Conservation (phyloP, 805 yeast species). For the Saccharomyces cerevisiae region DNA sequence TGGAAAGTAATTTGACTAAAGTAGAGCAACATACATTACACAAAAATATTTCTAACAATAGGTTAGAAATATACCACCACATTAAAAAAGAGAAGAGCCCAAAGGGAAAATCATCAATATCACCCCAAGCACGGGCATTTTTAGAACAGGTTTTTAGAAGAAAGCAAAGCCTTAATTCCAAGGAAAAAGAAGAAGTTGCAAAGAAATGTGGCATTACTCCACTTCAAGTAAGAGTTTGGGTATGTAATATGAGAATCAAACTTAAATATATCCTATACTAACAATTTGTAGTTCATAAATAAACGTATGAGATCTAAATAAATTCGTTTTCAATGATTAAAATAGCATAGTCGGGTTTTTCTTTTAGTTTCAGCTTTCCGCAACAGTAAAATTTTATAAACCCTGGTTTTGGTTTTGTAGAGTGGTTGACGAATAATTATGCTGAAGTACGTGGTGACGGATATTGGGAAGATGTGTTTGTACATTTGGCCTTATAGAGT, state of each 20-base stretch:
- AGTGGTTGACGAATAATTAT: background rate
- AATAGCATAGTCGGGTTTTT: background rate
- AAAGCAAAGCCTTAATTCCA: constrained; percentile 17
- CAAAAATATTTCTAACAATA: background rate
- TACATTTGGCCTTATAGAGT: background rate
- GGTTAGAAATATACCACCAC: background rate
- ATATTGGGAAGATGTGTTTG: background rate
- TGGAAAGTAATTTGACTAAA: background rate
- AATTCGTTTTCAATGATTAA: background rate
- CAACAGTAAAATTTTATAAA: background rate
- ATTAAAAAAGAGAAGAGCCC: background rate
- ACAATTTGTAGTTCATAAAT: background rate
- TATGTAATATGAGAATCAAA: constrained; percentile 6
- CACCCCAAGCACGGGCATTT: constrained; percentile 6
- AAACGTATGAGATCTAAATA: background rate
- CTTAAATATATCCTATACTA: background rate
- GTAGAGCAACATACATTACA: background rate
- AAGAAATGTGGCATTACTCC: constrained; percentile 16
- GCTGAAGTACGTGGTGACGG: background rate
- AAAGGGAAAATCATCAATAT: background rate
- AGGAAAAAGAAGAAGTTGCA: constrained; percentile 19
- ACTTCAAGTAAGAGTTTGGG: constrained; percentile 21
- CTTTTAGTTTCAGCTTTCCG: background rate
- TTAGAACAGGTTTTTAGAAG: constrained; percentile 16
- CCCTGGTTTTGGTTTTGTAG: background rate